phyloP scores from a whole-genome alignment of 176 grass and related monocot genomes.

The Aegilops tauschii region DNA sequence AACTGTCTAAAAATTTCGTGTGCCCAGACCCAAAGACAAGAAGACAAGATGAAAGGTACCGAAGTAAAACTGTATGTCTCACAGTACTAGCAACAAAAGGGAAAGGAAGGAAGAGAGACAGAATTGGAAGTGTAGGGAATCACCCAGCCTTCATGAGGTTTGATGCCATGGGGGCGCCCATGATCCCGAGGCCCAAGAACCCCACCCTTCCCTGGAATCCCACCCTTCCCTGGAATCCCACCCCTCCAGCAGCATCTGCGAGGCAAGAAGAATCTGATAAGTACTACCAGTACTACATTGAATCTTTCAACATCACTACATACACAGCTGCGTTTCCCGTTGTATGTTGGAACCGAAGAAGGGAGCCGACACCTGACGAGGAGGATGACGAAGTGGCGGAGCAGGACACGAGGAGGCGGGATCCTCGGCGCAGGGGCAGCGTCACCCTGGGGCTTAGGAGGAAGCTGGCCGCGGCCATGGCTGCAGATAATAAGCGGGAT shows the following conservation, averaged over 20 bases:
- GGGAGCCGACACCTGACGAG: conserved; percentile 3
- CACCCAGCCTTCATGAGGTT: conserved; percentile 83
- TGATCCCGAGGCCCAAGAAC: conserved; percentile 82
- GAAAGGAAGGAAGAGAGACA: background rate
- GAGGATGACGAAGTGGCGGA: background rate
- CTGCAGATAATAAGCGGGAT: background rate
- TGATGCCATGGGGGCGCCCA: conserved; percentile 68
- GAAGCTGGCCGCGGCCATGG: conserved; percentile 37
- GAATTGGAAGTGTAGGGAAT: background rate
- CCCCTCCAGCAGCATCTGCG: conserved; percentile 19
- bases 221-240: conserved; percentile 60
- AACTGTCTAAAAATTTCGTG: background rate
- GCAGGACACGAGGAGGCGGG: conserved; percentile 29
- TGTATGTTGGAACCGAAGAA: background rate
- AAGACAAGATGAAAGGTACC: background rate
- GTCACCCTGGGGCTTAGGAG: conserved; percentile 28
- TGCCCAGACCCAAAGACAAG: background rate
- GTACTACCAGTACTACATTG: background rate
- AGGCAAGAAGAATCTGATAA: background rate
- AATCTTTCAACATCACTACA: background rate
- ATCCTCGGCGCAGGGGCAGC: background rate
- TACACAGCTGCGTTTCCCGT: background rate
- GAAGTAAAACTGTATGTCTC: background rate
- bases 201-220: conserved; percentile 77
- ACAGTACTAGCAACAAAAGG: background rate